Base-by-base conservation (phyloP, 352 stramenopile genomes). In the Phytophthora litchii region DNA sequence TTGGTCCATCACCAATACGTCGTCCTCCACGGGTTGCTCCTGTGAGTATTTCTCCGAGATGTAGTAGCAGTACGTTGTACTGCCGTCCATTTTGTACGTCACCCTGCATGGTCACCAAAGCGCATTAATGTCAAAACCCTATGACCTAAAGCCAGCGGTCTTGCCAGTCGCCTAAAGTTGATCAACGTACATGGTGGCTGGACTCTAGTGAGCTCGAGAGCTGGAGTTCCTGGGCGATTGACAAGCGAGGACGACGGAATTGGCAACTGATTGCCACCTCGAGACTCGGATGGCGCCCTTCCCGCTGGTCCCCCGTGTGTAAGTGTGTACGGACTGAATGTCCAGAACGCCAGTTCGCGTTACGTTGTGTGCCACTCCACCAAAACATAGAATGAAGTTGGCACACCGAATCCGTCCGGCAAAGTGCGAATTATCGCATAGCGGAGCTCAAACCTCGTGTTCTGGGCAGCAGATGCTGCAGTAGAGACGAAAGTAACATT, bases 11-110 rank as follows among this genome's bases (percentile, higher is more conserved):
- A 69, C 60, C 20, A 90, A 40, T 25, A 89, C 60, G 58, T 86
- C 42, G 54, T 74, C 67, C 42, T 80, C 46, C 17, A 67, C 38
- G 21, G 80, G 78, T 32, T 79, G 54, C 46, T 86, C 55, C 46
- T 64, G 55, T 29, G 75, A 80, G 61, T 89, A 89, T 55, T 80
- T 84, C 10, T 87, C 69, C 17, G 67, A 62, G 13, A 88, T 69
- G 66, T 88, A 90, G 64, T 90, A 93, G 68, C 83, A 93, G 70
- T 93, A 91, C 40, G 83, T 93, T 27, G 83, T 93, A 59, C 65
- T 83, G 40, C 62, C 74, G 68, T 93, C 83, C 59, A 91, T 86
- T 54, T 87, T 89, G 64, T 85, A 91, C 46, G 58, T 77, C 59
- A 67, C 62, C 66, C 66, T 82, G 51, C 37, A 63, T 45, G 6